Conservation (phyloP, 1,139 yeast species). For the Debaryomyces udenii region DNA sequence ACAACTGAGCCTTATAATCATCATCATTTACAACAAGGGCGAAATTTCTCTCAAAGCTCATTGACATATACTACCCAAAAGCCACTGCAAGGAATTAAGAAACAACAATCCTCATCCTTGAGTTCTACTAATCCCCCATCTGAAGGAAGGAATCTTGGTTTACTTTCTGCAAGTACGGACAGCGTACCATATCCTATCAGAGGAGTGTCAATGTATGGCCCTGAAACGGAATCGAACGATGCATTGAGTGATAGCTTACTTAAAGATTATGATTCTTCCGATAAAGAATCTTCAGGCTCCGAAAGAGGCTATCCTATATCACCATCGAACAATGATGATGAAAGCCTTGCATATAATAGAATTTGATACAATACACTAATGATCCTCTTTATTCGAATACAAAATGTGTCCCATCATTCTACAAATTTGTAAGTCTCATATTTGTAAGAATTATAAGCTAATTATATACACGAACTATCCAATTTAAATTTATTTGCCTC, state of each 20-base stretch:
- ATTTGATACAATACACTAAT: background rate
- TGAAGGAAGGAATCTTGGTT: background rate
- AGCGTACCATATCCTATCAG: conserved; percentile 31
- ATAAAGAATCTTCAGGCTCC: conserved; percentile 5
- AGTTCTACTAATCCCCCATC: background rate
- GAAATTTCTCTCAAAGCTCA: conserved; percentile 3
- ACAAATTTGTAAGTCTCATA: background rate
- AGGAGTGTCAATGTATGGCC: conserved; percentile 27
- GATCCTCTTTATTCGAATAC: background rate
- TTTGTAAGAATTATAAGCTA: conserved; percentile 4
- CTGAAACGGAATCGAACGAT: conserved; percentile 1
- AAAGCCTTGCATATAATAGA: conserved; percentile 5
- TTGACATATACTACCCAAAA: background rate
- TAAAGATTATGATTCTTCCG: conserved; percentile 5
- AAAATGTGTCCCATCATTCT: background rate
- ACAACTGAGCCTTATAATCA: background rate
- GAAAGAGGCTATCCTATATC: conserved; percentile 11
- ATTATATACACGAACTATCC: conserved; percentile 8
- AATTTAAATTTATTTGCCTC: conserved; percentile 1
- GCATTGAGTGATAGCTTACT: background rate
- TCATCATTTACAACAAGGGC: background rate
- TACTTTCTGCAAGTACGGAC: background rate
- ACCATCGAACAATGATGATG: conserved; percentile 8
- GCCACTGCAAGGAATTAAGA: background rate
- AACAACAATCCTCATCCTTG: conserved; percentile 3